phyloP scores from a whole-genome alignment of 176 grass and related monocot species.

The Lolium perenne region DNA sequence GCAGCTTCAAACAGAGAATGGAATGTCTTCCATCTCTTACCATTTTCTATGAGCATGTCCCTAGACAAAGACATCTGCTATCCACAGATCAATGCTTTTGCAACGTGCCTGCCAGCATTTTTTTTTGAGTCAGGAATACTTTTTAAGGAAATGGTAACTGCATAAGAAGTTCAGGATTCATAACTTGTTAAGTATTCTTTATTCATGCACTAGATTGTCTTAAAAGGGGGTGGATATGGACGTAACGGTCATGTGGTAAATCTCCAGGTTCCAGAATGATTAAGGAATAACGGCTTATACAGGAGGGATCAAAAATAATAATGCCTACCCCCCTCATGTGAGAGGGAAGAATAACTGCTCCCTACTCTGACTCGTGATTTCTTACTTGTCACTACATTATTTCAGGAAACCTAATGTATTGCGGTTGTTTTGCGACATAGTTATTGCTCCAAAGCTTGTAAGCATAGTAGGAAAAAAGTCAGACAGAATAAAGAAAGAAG shows the following conservation, averaged over 20 bases:
- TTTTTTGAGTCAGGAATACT: neutral
- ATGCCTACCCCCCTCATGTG: neutral
- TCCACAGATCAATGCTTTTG: conserved; percentile 1
- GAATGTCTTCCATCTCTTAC: neutral
- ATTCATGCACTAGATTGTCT: neutral
- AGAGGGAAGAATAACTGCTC: conserved; percentile 1
- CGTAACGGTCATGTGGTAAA: neutral
- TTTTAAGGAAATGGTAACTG: neutral
- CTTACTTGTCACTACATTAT: conserved; percentile 10
- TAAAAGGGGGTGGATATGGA: neutral
- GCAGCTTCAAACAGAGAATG: neutral
- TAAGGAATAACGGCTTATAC: neutral
- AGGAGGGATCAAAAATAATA: neutral
- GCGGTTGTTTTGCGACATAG: neutral
- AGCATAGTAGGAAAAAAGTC: neutral
- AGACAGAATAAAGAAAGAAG: neutral
- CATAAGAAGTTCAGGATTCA: neutral
- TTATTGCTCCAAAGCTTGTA: neutral
- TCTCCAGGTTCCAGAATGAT: neutral
- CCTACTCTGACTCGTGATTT: neutral
- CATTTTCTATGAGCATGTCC: neutral
- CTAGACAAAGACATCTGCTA: neutral
- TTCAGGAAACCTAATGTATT: neutral
- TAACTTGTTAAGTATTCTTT: neutral
- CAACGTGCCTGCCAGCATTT: conserved; percentile 11